Conservation (phyloP, 2,329 filamentous ascomycete species). For the Amauroascus verrucosus region DNA sequence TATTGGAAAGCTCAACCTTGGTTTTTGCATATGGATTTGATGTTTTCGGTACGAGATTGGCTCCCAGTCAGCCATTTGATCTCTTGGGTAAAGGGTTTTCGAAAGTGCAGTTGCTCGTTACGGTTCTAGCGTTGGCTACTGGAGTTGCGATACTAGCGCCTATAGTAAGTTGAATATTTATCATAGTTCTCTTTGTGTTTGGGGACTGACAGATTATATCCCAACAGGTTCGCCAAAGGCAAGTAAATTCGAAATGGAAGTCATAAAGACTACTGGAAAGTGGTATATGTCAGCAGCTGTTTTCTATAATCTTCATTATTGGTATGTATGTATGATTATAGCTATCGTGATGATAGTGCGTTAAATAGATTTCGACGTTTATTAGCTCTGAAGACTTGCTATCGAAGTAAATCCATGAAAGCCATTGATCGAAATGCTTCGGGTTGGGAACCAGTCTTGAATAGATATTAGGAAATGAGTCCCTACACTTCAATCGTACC, state of each 20-base stretch:
- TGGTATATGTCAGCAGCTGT: background rate
- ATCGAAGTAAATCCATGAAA: background rate
- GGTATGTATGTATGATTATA: background rate
- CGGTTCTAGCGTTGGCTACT: slow-evolving; percentile 66
- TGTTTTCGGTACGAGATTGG: slow-evolving; percentile 73
- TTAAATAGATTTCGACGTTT: background rate
- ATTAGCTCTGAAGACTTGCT: background rate
- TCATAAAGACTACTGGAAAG: background rate
- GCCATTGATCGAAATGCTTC: too few species aligned
- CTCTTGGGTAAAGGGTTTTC: slow-evolving; percentile 89
- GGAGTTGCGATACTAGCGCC: slow-evolving; percentile 73
- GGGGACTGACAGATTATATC: background rate
- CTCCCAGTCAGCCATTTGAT: slow-evolving; percentile 86
- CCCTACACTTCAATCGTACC: too few species aligned
- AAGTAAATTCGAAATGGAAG: slow-evolving; percentile 35
- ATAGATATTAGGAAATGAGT: too few species aligned
- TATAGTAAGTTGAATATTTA: slow-evolving; percentile 54
- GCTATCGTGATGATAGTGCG: background rate
- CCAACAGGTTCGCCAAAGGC: slow-evolving; percentile 40
- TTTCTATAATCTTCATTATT: background rate
- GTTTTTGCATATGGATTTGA: slow-evolving; percentile 83
- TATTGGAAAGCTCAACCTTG: slow-evolving; percentile 84
- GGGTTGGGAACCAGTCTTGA: too few species aligned
- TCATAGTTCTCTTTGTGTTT: background rate
- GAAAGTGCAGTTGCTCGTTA: slow-evolving; percentile 72